Base-by-base conservation (phyloP, 164 flowering plant genomes). In the Tetrastigma voinierianum region DNA sequence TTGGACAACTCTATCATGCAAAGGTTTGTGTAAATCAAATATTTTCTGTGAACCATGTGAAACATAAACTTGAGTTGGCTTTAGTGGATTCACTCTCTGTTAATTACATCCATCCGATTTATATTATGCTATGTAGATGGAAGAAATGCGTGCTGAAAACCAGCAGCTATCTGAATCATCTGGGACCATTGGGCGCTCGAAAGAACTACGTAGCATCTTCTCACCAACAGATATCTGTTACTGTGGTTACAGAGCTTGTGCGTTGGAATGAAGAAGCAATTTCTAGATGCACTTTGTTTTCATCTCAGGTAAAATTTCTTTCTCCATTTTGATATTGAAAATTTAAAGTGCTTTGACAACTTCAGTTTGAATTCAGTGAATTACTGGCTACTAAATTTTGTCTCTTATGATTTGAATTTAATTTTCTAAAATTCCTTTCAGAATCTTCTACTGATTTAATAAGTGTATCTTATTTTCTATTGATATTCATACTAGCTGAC, bases 211-310 rank as follows among this genome's bases (percentile, higher is more conserved):
- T 88, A 59, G 73, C 90, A 60, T 78, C 96, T 76, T 81, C 92
- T 21, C 87, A 81, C 46, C 95, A 87, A 79, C 98, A 96, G 78
- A 93, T 96, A 74, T 96, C 97, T 70, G 98, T 96, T 67, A 86
- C 98, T 49, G 95, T 93, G 67, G 97, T 96, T 59, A 93, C 98
- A 56, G 99, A 93, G 80, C 86, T 96, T 78, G 95, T 96, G 19
- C 97, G 97, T n/a, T 96, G 99, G 99, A 96, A 96, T 80, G 98
- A 96, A 77, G 99, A 96, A 76, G 96, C 99, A 71, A 82, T 93
- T 56, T 80, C 96, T 55, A 87, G 99, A 82, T 90, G 96, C 78
- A 87, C 86, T 55, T 72, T 93, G 78, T 85, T 96, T 74, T 88
- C 99, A 40, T 82, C 96, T 71, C 99, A 89, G 87, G 98, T 93